Base-by-base conservation (phyloP, 163 green algal species). In the Botryococcus braunii region DNA sequence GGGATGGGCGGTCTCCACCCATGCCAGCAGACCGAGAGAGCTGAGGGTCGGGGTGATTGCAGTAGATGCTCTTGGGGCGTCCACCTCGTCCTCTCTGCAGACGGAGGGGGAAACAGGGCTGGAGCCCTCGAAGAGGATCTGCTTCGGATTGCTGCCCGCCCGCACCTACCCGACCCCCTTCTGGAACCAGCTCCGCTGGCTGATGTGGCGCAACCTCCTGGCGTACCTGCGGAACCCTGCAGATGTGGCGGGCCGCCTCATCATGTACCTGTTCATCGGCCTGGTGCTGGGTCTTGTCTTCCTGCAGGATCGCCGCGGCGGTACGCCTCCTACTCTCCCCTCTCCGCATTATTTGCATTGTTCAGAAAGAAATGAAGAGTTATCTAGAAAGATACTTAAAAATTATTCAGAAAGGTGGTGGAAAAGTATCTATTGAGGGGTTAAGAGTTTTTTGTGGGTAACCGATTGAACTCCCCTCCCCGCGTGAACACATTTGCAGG, bases 101-200 rank as follows among this genome's bases (percentile, higher is more conserved):
- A n/a, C n/a, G n/a, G n/a, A n/a, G n/a, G n/a, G n/a, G n/a, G n/a
- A n/a, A n/a, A n/a, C n/a, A n/a, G n/a, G n/a, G n/a, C n/a, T n/a
- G n/a, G n/a, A n/a, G n/a, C n/a, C n/a, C n/a, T n/a, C n/a, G n/a
- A n/a, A n/a, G n/a, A n/a, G n/a, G n/a, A n/a, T n/a, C n/a, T n/a
- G n/a, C n/a, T n/a, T n/a, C n/a, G n/a, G n/a, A n/a, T n/a, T n/a
- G n/a, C n/a, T n/a, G n/a, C n/a, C n/a, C n/a, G n/a, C n/a, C n/a
- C n/a, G 49, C 32, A 37, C 27, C 6, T 62, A 62, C 47, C 64
- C 64, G 23, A 50, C 64, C 23, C 23, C 8, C 27, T 59, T 48
- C n/a, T 69, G 43, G 46, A 69, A 58, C 64, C 64, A 69, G 64
- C 49, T 60, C 11, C 48, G 43, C 13, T 32, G 47, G 46, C 64